Percentiles rank a stretch among this genome's conserved stretches.
Conservation (phyloP, 2,329 filamentous ascomycete species). For the Zopfia rhizophila region DNA sequence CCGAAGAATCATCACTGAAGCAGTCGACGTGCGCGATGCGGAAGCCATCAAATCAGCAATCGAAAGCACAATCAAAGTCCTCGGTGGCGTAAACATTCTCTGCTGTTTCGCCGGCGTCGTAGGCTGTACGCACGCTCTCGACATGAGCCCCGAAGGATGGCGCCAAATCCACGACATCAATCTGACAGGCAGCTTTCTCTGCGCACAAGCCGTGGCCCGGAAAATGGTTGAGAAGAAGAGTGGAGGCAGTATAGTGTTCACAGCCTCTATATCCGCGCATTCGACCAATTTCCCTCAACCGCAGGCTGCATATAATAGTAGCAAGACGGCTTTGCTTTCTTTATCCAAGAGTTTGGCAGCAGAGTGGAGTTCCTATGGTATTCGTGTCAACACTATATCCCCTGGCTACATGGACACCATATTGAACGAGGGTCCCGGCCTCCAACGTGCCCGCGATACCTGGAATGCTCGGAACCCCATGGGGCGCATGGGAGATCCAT, state of each 20-base stretch:
- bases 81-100: slow-evolving; percentile 66
- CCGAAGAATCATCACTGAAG: slow-evolving; percentile 60
- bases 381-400: slow-evolving; percentile 75
- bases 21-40: slow-evolving; percentile 70
- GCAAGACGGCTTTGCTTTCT: slow-evolving; percentile 73
- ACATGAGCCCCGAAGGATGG: slow-evolving; percentile 69
- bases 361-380: slow-evolving; percentile 77
- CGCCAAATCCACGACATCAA: slow-evolving; percentile 75
- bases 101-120: slow-evolving; percentile 77
- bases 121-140: slow-evolving; percentile 68
- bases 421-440: slow-evolving; percentile 72
- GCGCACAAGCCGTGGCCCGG: slow-evolving; percentile 71
- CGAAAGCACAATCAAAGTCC: slow-evolving; percentile 49
- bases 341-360: slow-evolving; percentile 74
- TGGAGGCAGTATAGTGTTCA: slow-evolving; percentile 72
- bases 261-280: slow-evolving; percentile 75
- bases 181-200: slow-evolving; percentile 75
- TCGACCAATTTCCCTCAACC: slow-evolving; percentile 77
- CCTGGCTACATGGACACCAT: slow-evolving; percentile 84
- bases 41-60: slow-evolving; percentile 55
- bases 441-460: slow-evolving; percentile 63
- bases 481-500: slow-evolving; percentile 71
- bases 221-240: slow-evolving; percentile 51
- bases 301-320: slow-evolving; percentile 76
- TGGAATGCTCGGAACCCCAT: slow-evolving; percentile 71